Evolutionary conservation across 805 yeast species (phyloP).

Genomic region (Maudiozyma bulderi): DNA sequence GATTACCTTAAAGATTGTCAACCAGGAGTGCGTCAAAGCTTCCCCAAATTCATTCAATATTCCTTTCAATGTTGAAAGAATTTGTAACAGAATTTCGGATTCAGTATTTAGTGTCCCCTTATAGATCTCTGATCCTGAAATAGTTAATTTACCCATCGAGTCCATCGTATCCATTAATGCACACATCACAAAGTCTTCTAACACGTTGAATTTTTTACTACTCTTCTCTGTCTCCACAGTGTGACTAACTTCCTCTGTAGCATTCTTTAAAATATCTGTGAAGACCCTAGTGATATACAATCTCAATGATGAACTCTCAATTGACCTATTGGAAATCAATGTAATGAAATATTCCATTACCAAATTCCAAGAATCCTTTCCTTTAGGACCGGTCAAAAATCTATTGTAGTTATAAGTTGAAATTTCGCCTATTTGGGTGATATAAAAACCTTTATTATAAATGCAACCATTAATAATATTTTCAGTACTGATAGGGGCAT

Average conservation of each 20-base stretch:
- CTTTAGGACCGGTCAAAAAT: conserved; percentile 30
- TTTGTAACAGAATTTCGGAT: conserved; percentile 54
- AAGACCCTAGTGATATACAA: conserved; percentile 41
- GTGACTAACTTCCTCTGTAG: conserved; percentile 21
- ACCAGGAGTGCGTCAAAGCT: conserved; percentile 59
- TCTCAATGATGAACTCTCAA: conserved; percentile 36
- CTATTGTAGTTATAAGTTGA: conserved; percentile 43
- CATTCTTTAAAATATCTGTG: conserved; percentile 37
- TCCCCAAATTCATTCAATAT: conserved; percentile 75
- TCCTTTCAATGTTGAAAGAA: conserved; percentile 54
- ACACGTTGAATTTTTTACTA: conserved; percentile 8
- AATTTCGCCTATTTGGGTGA: conserved; percentile 45
- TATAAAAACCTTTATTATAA: conserved; percentile 46
- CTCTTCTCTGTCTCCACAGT: conserved; percentile 13
- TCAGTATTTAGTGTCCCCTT: conserved; percentile 40
- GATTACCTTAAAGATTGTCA: conserved; percentile 50
- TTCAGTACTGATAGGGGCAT: conserved; percentile 18
- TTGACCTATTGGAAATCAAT: conserved; percentile 35
- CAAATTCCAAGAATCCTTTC: conserved; percentile 38
- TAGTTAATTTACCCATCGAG: conserved; percentile 30
- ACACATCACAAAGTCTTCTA: conserved; percentile 41
- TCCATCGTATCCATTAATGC: conserved; percentile 40
- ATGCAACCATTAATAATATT: conserved; percentile 32
- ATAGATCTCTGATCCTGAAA: conserved; percentile 28
- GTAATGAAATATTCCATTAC: conserved; percentile 39